A percentile compares a stretch with the other conserved stretches of the same genome.
These are phyloP conservation scores for Cunninghamia lanceolata DNA, from an alignment of 75 land plant genomes.

Conservation along the genomic window DNA sequence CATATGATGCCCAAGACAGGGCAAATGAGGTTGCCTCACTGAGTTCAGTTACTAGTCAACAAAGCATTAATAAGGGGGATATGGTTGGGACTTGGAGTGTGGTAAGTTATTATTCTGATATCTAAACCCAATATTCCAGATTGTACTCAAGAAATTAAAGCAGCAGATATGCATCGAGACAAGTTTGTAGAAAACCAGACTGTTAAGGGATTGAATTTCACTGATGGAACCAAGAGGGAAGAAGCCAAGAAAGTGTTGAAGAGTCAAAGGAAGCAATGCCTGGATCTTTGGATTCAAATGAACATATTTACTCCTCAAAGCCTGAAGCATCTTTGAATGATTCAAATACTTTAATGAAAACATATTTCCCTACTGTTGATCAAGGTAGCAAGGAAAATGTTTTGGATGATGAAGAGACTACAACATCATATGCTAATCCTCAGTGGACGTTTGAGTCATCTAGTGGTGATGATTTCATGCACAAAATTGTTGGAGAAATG, in stretches of 20 bases:
- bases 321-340: not conserved
- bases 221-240: not conserved
- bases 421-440: not conserved
- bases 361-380: not conserved
- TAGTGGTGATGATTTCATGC: not conserved
- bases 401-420: not conserved
- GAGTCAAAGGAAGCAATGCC: not conserved
- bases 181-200: not conserved
- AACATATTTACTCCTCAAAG: not conserved
- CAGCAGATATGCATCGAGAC: not conserved
- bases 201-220: not conserved
- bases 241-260: not conserved
- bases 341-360: not conserved
- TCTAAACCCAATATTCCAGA: not conserved
- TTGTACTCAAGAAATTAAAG: not conserved
- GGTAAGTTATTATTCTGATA: not conserved
- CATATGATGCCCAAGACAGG: not conserved
- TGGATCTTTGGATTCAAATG: not conserved
- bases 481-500: not conserved
- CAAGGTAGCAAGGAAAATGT: not conserved
- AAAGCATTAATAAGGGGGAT: not conserved
- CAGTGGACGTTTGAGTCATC: constrained; percentile 2
- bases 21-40: not conserved
- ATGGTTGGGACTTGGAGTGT: not conserved
- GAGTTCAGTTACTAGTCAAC: not conserved